Conservation (phyloP, 1,284 basidiomycete genomes). For the Porogramme epimiltina region DNA sequence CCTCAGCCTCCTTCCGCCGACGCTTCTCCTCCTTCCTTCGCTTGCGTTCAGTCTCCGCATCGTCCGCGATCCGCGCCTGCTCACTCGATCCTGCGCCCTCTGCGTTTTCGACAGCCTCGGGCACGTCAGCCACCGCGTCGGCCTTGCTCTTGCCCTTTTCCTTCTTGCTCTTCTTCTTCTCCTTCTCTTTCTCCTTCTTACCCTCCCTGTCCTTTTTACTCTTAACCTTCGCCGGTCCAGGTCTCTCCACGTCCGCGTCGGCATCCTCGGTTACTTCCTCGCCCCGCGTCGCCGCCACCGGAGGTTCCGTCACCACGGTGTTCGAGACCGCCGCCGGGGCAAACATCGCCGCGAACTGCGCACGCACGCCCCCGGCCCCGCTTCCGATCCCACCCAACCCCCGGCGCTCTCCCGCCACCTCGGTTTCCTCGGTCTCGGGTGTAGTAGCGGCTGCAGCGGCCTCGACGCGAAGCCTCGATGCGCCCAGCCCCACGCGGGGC, state of each 20-base stretch:
- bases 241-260: too few relatives aligned
- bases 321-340: conserved; percentile 13
- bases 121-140: neutral
- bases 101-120: neutral
- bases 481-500: conserved; percentile 21
- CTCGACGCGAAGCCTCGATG: conserved; percentile 17
- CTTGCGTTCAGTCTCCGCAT: conserved; percentile 17
- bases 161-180: conserved; percentile 12
- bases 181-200: conserved; percentile 13
- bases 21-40: conserved; percentile 20
- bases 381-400: conserved; percentile 20
- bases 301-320: conserved; percentile 8
- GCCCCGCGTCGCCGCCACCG: neutral
- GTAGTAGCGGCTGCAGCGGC: neutral
- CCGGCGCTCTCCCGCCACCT: conserved; percentile 7
- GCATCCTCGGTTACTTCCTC: neutral
- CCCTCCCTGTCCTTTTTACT: too few relatives aligned
- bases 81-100: too few relatives aligned
- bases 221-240: neutral
- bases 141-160: conserved; percentile 5
- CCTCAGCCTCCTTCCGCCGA: conserved; percentile 14
- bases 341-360: conserved; percentile 21
- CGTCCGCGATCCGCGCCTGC: neutral
- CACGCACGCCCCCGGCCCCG: conserved; percentile 9
- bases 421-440: conserved; percentile 1